phyloP scores from a whole-genome alignment of 148 eudicot genomes.

The Camellia lanceoleosa region DNA sequence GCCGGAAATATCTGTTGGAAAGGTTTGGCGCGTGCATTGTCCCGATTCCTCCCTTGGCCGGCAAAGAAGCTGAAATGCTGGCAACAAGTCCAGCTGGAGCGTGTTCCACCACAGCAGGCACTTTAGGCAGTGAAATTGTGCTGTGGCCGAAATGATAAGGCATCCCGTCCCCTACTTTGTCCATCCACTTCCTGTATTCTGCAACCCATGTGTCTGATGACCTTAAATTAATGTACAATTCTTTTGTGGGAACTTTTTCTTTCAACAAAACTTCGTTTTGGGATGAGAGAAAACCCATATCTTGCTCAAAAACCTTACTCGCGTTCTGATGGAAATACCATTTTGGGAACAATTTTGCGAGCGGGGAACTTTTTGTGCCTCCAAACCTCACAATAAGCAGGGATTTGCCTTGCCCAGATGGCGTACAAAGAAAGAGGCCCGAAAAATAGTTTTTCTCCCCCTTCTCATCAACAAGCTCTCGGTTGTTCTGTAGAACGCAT shows the following conservation, averaged over 20 bases:
- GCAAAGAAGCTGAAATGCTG: constrained; percentile 70
- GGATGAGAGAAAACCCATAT: constrained; percentile 94
- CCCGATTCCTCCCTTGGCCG: constrained; percentile 87
- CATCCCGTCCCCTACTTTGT: constrained; percentile 98
- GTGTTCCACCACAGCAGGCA: constrained; percentile 86
- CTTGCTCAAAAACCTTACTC: constrained; percentile 92
- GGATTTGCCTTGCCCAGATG: constrained; percentile 93
- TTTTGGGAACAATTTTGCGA: constrained; percentile 56
- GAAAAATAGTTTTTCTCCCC: constrained; percentile 67
- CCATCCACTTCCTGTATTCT: constrained; percentile 98
- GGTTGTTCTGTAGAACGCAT: constrained; percentile 80
- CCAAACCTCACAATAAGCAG: constrained; percentile 92
- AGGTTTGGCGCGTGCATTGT: constrained; percentile 71
- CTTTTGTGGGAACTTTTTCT: constrained; percentile 77
- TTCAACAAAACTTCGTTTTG: constrained; percentile 81
- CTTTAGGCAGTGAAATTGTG: constrained; percentile 60
- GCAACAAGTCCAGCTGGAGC: constrained; percentile 95
- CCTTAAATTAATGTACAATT: constrained; percentile 65
- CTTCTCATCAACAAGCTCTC: constrained; percentile 56
- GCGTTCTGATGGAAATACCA: constrained; percentile 98
- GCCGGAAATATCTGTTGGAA: constrained; percentile 77
- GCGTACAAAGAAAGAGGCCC: constrained; percentile 85
- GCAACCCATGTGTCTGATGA: constrained; percentile 96
- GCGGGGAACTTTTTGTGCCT: constrained; percentile 52
- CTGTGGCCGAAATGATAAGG: constrained; percentile 94